Conservation (phyloP, 306 rosid genomes). For the Gynostemma pentaphyllum region DNA sequence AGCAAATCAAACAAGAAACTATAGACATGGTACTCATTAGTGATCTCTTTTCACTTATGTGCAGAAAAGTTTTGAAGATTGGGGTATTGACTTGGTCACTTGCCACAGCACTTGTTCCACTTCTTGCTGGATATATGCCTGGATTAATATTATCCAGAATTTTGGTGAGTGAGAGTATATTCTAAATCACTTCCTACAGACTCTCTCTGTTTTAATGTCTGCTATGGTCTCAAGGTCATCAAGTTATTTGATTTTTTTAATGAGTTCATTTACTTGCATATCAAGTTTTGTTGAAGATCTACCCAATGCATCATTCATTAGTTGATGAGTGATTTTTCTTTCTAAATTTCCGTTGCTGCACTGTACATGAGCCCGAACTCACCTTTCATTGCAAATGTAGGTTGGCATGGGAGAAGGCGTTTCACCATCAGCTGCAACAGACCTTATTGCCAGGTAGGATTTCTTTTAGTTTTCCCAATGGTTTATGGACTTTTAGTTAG, state of each 20-base stretch:
- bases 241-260: background rate
- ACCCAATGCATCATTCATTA: too few relatives aligned
- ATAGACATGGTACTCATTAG: background rate
- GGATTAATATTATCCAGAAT: constrained; percentile 66
- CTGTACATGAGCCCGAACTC: constrained; percentile 10
- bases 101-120: constrained; percentile 82
- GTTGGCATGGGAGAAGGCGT: constrained; percentile 99
- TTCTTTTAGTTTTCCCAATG: constrained; percentile 20
- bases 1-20: background rate
- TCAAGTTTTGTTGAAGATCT: background rate
- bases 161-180: constrained; percentile 41
- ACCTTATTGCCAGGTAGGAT: constrained; percentile 96
- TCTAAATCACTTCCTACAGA: background rate
- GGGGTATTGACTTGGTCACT: constrained; percentile 85
- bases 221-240: background rate
- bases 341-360: background rate
- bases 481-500: constrained; percentile 4
- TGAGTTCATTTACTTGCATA: background rate
- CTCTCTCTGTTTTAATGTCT: background rate
- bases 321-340: background rate
- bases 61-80: constrained; percentile 74
- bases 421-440: constrained; percentile 99
- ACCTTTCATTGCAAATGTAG: constrained; percentile 30
- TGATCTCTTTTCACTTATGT: constrained; percentile 14
- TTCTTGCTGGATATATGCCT: constrained; percentile 81